Conservation (phyloP, 2,329 filamentous ascomycete species). For the Pseudogymnoascus sp. region DNA sequence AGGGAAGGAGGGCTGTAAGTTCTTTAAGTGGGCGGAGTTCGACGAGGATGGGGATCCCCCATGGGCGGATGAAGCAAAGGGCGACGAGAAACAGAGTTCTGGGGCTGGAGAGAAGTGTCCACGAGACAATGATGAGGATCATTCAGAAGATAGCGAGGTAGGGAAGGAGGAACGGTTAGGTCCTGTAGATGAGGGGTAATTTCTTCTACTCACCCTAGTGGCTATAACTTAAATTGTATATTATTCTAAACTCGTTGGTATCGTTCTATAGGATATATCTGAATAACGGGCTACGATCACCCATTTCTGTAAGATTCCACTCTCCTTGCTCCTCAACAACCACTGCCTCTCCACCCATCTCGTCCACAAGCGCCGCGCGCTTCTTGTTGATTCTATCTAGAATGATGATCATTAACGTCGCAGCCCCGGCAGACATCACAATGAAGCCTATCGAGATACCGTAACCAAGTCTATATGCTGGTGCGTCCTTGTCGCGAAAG, state of each 20-base stretch:
- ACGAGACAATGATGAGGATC: neutral
- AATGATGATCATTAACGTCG: slow-evolving; percentile 33
- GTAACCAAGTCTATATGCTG: slow-evolving; percentile 13
- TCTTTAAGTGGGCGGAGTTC: slow-evolving; percentile 81
- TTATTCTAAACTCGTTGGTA: neutral
- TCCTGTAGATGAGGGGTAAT: neutral
- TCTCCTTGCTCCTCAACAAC: neutral
- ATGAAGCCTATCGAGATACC: slow-evolving; percentile 24
- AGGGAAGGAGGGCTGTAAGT: slow-evolving; percentile 60
- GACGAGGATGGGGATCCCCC: slow-evolving; percentile 76
- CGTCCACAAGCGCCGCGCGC: slow-evolving; percentile 27
- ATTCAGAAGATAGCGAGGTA: neutral
- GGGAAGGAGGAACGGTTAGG: neutral
- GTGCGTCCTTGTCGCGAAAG: slow-evolving; percentile 9
- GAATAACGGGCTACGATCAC: slow-evolving; percentile 13
- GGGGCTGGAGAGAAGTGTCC: neutral
- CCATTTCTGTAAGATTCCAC: slow-evolving; percentile 10
- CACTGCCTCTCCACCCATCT: neutral
- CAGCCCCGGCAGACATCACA: slow-evolving; percentile 27
- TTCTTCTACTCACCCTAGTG: neutral
- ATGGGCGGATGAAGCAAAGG: slow-evolving; percentile 34
- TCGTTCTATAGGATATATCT: slow-evolving; percentile 9
- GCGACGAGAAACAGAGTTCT: neutral
- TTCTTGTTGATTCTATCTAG: slow-evolving; percentile 37
- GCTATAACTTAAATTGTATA: neutral